Conservation (phyloP, 2,329 filamentous ascomycete species). For the Didymella keratinophila region DNA sequence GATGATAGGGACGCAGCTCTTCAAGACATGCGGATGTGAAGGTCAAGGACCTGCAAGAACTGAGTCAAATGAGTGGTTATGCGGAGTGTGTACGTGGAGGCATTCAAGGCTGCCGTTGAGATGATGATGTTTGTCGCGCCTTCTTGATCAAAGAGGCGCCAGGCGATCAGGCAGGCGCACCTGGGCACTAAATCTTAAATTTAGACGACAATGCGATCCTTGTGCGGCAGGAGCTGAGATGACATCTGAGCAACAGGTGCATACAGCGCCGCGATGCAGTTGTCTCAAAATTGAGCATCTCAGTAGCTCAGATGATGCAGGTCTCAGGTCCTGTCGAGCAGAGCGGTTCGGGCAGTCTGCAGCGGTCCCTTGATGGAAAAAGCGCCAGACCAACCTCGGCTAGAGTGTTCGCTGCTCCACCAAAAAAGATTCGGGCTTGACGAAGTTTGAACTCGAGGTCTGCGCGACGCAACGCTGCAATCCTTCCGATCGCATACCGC, state of each 20-base stretch:
- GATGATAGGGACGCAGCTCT: not conserved
- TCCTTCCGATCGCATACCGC: conserved; percentile 16
- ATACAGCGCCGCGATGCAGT: not conserved
- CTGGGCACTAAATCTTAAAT: conserved; percentile 9
- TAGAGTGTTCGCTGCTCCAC: not conserved
- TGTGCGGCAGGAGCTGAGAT: not conserved
- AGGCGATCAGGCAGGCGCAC: conserved; percentile 16
- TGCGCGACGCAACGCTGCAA: conserved; percentile 21
- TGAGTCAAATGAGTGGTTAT: not conserved
- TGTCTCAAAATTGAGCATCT: not conserved
- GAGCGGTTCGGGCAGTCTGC: not conserved
- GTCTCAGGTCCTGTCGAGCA: not conserved
- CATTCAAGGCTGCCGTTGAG: conserved; percentile 6
- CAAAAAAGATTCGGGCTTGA: conserved; percentile 14
- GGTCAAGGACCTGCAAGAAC: not conserved
- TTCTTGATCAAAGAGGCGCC: conserved; percentile 16
- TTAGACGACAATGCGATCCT: not conserved
- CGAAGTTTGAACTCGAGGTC: conserved; percentile 7
- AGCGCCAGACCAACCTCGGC: conserved; percentile 6
- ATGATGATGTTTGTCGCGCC: conserved; percentile 10
- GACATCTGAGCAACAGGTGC: not conserved
- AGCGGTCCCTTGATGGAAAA: not conserved
- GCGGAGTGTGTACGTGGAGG: conserved; percentile 1
- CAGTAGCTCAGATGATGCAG: not conserved
- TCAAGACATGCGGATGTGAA: not conserved